phyloP scores from a whole-genome alignment of 2,329 filamentous ascomycete genomes.

The Aspergillus tamarii region DNA sequence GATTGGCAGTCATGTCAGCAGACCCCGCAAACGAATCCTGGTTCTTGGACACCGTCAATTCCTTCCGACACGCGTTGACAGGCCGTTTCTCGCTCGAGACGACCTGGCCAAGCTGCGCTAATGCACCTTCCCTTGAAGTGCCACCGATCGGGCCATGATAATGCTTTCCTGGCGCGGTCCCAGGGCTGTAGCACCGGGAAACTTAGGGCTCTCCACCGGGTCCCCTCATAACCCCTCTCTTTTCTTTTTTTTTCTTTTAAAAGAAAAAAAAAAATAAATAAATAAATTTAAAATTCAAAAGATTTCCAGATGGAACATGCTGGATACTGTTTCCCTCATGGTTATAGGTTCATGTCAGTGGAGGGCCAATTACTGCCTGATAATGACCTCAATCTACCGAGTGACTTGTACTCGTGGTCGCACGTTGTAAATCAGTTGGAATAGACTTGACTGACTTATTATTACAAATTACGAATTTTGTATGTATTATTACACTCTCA shows the following conservation, averaged over 20 bases:
- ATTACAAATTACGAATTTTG: background rate
- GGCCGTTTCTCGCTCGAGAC: slow-evolving; percentile 9
- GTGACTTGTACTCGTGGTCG: background rate
- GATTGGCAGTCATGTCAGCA: slow-evolving; percentile 18
- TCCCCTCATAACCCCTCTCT: slow-evolving; percentile 18
- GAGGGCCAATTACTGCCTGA: background rate
- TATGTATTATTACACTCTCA: background rate
- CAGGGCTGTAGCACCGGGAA: slow-evolving; percentile 43
- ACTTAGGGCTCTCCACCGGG: slow-evolving; percentile 31
- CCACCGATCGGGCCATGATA: slow-evolving; percentile 20
- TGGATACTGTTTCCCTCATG: background rate
- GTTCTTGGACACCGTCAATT: slow-evolving; percentile 16
- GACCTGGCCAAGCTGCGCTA: slow-evolving; percentile 36
- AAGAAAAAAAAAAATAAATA: too few species aligned
- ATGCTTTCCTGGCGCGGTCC: slow-evolving; percentile 27
- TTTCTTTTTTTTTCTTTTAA: background rate
- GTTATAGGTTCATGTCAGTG: background rate
- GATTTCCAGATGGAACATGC: background rate
- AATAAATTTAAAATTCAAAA: too few species aligned
- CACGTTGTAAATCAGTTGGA: background rate
- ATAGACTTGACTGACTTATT: background rate
- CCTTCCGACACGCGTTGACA: slow-evolving; percentile 13
- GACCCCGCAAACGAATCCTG: slow-evolving; percentile 20
- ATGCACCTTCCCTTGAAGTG: slow-evolving; percentile 41
- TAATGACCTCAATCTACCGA: background rate